Base-by-base conservation (phyloP, 306 rosid genomes). In the Cyamopsis tetragonoloba region DNA sequence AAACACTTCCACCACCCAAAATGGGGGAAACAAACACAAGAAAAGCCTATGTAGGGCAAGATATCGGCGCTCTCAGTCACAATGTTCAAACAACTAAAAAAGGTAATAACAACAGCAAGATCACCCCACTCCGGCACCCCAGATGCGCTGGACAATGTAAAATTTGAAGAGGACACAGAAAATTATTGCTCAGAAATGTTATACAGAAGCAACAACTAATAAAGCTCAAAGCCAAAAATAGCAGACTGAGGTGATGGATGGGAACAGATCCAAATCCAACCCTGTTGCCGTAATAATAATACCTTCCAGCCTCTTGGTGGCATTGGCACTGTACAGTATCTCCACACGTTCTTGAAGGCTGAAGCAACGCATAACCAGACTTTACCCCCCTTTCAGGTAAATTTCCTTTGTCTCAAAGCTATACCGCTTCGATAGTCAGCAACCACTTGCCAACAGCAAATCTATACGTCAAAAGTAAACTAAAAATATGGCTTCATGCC, bases 311-410 rank as follows among this genome's bases (percentile, higher is more conserved):
- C 81, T 57, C 73, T 50, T 57, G 19, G 78, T 56, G 65, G 77
- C 79, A 71, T 83, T 56, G 65, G 77, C 79, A 71, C 84, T 81
- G 82, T 85, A 86, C 93, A 84, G 83, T 68, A 83, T 77, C 62
- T 73, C 73, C 82, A 63, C 80, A 55, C 54, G 68, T 62, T 68
- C 61, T 61, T 62, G 17, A 80, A 38, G 83, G 57, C 57, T 62
- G 17, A 80, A 38, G 83, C 79, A 78, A 73, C 70, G 70, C 72
- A 55, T 44, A 65, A 48, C 55, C 83, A 68, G 68, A 67, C 39
- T 65, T 82, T 66, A 50, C 70, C 75, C 82, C 82, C 68, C 56
- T 65, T 73, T 62, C 9, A 31, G 70, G 64, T 64, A 77, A 74
- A 56, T 22, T 71, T 71, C 65, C 69, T 58, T 59, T 28, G 49